Percentiles rank a stretch among this genome's conserved stretches.
Evolutionary conservation across 2,329 filamentous ascomycete genomes (phyloP).

Genomic region (Hawksworthiomyces lignivorus): DNA sequence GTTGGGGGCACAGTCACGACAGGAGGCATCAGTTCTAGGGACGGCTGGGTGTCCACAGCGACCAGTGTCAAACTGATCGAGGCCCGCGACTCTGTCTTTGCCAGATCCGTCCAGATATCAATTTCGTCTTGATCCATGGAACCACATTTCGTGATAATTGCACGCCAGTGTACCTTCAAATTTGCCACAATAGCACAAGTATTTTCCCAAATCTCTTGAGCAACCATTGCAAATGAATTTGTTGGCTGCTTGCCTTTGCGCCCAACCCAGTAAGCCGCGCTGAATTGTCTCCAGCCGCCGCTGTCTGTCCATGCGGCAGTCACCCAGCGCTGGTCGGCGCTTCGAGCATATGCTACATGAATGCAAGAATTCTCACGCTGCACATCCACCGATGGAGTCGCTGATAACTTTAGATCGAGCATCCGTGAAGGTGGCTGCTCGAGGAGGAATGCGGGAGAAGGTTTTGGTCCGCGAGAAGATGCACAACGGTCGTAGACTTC

Average conservation of each 20-base stretch:
- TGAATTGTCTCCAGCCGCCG: conserved; percentile 64
- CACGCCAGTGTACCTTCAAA: conserved; percentile 67
- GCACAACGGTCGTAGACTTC: conserved; percentile 73
- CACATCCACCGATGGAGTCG: conserved; percentile 62
- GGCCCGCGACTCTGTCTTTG: conserved; percentile 42
- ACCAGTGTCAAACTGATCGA: conserved; percentile 51
- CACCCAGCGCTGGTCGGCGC: conserved; percentile 69
- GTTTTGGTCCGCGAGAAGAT: conserved; percentile 45
- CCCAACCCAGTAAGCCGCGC: conserved; percentile 63
- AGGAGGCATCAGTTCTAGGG: conserved; percentile 54
- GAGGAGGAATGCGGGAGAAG: conserved; percentile 64
- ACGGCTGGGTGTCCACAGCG: conserved; percentile 57
- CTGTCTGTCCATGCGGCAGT: conserved; percentile 77
- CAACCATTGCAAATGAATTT: conserved; percentile 53
- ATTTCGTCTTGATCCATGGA: conserved; percentile 60
- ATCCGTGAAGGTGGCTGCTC: conserved; percentile 61
- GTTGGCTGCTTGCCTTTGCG: conserved; percentile 46
- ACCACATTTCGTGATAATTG: conserved; percentile 66
- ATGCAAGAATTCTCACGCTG: conserved; percentile 73
- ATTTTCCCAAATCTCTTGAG: conserved; percentile 69
- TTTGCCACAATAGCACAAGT: conserved; percentile 65
- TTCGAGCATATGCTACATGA: conserved; percentile 71
- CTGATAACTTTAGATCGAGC: conserved; percentile 67
- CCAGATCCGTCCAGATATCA: conserved; percentile 48
- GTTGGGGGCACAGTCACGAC: conserved; percentile 39